Evolutionary conservation across 306 rosid genomes (phyloP), one percentile per base, ranked within the genome.

Genomic region (Corylus avellana): DNA sequence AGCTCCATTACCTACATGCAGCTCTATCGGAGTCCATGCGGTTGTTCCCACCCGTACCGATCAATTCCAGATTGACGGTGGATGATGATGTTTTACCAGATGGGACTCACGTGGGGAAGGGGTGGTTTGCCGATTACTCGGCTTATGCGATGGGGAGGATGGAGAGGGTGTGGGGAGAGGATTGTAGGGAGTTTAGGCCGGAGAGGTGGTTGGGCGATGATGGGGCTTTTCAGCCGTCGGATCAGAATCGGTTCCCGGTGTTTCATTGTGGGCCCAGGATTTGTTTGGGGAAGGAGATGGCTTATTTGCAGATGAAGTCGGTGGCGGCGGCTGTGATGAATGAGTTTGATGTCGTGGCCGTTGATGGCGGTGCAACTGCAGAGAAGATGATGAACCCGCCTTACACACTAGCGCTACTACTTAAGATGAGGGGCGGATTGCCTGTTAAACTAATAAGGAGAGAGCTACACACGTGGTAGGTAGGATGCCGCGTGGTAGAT

Each of bases 201-300:
- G 82, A 83, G 64, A 73, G 82, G 64, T 83, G 86, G 86, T 17
- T 83, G 10, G 42, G 64, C 13, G 66, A 9, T 58, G 67, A 75
- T 1, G 82, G 82, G 32, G 47, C 16, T 27, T 82, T 72, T 22
- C 69, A 29, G 64, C 74, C 82, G 8, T 54, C 8, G 0, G 63
- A 66, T 56, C 85, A 51, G 25, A 77, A 72, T 57, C 39, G 37
- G 10, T 82, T 32, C 22, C 78, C 82, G 8, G 79, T 72, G 62
- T 82, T 82, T 56, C 85, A 77, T 8, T 32, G 56, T 49, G 85
- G 85, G n/a, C 81, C 85, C 8, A 82, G 81, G 47, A 77, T 64
- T 49, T 82, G 85, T 29, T 57, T 82, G 37, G 85, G 85, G 55
- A 77, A 63, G 61, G 82, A 82, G 44, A 82, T 77, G 85, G 82